Conservation (phyloP, 257 asterid species). For the Petunia axillaris region DNA sequence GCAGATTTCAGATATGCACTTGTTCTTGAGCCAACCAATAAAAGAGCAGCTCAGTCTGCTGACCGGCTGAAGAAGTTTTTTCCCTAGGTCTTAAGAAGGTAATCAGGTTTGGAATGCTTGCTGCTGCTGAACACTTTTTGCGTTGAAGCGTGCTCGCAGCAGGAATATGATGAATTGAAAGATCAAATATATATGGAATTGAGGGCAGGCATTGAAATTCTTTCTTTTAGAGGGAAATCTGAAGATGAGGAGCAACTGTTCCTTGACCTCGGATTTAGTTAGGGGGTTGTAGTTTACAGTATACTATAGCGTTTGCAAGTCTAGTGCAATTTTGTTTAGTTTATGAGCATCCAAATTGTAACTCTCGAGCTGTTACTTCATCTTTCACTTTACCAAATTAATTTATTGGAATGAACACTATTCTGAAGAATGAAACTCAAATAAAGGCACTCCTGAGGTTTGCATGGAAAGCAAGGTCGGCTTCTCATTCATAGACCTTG, state of each 20-base stretch:
- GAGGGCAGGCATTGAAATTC: background rate
- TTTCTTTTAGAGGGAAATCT: background rate
- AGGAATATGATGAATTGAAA: background rate
- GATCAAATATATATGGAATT: background rate
- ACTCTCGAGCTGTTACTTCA: constrained; percentile 15
- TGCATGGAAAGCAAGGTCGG: background rate
- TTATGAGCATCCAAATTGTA: constrained; percentile 19
- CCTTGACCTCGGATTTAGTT: background rate
- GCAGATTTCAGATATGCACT: constrained; percentile 89
- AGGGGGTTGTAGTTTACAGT: background rate
- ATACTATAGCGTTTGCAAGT: constrained; percentile 16
- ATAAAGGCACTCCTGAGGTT: background rate
- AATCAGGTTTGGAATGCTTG: constrained; percentile 24
- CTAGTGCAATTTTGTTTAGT: constrained; percentile 27
- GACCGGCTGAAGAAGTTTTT: constrained; percentile 64
- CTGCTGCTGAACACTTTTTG: background rate
- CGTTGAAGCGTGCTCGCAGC: constrained; percentile 3
- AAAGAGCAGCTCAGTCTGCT: constrained; percentile 79
- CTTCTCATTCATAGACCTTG: background rate
- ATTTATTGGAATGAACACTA: background rate
- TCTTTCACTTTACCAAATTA: background rate
- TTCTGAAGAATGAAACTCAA: background rate
- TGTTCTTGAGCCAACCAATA: constrained; percentile 94
- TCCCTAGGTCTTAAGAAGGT: constrained; percentile 40
- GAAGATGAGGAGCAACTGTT: background rate